Percentiles rank a stretch among this genome's conserved stretches.
Conservation (phyloP, 2,329 filamentous ascomycete species). For the Cercospora zeina region DNA sequence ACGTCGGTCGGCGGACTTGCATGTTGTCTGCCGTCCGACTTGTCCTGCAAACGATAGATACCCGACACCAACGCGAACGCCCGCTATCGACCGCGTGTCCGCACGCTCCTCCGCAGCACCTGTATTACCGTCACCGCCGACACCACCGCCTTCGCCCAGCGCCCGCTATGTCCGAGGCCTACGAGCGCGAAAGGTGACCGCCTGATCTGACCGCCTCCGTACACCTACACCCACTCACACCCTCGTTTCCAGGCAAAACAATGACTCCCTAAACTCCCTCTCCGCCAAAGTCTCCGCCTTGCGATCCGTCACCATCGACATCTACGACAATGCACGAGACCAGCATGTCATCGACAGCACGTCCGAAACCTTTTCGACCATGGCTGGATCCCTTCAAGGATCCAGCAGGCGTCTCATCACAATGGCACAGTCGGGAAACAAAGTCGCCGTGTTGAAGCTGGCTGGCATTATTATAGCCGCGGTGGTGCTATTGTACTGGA, state of each 20-base stretch:
- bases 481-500: constrained; percentile 75
- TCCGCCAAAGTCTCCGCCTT: constrained; percentile 87
- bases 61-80: not conserved
- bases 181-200: constrained; percentile 59
- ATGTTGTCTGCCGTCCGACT: not conserved
- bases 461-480: constrained; percentile 74
- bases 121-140: constrained; percentile 11
- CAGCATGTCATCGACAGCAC: constrained; percentile 87
- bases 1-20: not conserved
- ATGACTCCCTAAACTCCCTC: constrained; percentile 87
- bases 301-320: constrained; percentile 92
- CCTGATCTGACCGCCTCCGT: constrained; percentile 20
- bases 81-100: not conserved
- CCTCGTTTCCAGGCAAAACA: constrained; percentile 69
- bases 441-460: constrained; percentile 85
- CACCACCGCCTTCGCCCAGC: not conserved
- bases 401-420: constrained; percentile 78
- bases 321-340: constrained; percentile 91
- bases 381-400: constrained; percentile 78
- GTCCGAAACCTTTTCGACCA: constrained; percentile 86
- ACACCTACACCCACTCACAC: constrained; percentile 1
- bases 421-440: constrained; percentile 90
- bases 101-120: constrained; percentile 5
- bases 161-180: constrained; percentile 56
- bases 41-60: not conserved